phyloP scores from a whole-genome alignment of 192 early-diverging fungal species.

The Linnemannia exigua region DNA sequence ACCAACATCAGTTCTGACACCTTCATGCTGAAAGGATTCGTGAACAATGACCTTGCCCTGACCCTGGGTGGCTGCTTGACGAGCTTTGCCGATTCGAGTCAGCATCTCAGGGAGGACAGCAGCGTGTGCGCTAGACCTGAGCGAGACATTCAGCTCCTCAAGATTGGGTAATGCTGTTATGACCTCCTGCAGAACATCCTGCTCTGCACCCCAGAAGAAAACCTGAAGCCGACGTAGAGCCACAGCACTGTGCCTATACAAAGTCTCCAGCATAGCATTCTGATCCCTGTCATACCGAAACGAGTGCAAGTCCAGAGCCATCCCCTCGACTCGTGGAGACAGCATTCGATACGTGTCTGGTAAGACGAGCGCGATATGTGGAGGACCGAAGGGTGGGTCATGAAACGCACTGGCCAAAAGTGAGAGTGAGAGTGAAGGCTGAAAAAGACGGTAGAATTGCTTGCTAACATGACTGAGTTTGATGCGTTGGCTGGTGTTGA shows the following conservation, averaged over 20 bases:
- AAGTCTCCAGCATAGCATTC: not conserved
- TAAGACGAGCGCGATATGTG: not conserved
- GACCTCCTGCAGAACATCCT: not conserved
- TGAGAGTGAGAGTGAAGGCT: not conserved
- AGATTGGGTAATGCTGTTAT: not conserved
- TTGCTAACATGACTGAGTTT: slow-evolving; percentile 19
- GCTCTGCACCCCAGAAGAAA: slow-evolving; percentile 10
- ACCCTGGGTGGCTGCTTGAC: not conserved
- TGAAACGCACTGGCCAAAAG: not conserved
- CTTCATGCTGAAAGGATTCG: not conserved
- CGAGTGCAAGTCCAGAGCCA: not conserved
- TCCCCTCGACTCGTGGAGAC: not conserved
- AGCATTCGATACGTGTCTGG: not conserved
- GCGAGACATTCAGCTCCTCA: not conserved
- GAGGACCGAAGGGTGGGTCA: not conserved
- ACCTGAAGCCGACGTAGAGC: not conserved
- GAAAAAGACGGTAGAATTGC: slow-evolving; percentile 2
- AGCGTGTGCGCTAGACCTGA: not conserved
- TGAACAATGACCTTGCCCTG: too few relatives aligned
- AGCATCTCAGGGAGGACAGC: not conserved
- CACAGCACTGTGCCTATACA: not conserved
- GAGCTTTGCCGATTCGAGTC: not conserved
- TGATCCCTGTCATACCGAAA: not conserved
- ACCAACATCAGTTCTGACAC: not conserved
- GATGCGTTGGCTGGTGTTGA: slow-evolving; percentile 3